A percentile compares a stretch with the other conserved stretches of the same genome.
Conservation (phyloP, 1,139 yeast genomes). For the Protomyces inundatus region DNA sequence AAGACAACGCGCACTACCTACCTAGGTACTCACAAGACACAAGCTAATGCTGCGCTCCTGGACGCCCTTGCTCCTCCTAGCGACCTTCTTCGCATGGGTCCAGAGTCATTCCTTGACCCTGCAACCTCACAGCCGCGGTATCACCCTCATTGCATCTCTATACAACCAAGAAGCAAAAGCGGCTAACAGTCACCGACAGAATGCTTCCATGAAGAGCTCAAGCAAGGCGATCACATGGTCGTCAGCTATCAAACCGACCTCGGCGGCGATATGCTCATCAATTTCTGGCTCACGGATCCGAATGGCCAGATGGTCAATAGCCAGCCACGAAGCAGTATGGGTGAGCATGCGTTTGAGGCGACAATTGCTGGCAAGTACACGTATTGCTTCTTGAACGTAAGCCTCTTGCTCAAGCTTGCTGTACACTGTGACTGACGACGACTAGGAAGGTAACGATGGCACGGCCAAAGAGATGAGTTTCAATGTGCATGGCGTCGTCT, state of each 20-base stretch:
- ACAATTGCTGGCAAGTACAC: conserved; percentile 65
- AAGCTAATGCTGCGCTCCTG: no score
- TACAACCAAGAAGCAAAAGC: conserved; percentile 51
- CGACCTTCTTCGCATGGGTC: conserved; percentile 32
- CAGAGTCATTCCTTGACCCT: conserved; percentile 50
- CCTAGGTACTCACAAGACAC: not conserved
- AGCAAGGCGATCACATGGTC: conserved; percentile 78
- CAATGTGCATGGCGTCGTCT: conserved; percentile 89
- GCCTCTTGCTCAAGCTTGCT: not conserved
- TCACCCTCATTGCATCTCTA: conserved; percentile 3
- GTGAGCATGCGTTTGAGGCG: conserved; percentile 68
- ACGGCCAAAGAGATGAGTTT: conserved; percentile 83
- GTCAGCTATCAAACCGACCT: conserved; percentile 92
- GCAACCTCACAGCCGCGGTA: conserved; percentile 29
- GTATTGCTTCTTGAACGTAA: conserved; percentile 83
- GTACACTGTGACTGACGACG: not conserved
- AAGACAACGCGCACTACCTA: not conserved
- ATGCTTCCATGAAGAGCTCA: conserved; percentile 81
- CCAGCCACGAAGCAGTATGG: conserved; percentile 62
- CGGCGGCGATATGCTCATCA: conserved; percentile 44
- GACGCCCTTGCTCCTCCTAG: no score
- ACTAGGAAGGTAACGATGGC: conserved; percentile 44
- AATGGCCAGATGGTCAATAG: conserved; percentile 48
- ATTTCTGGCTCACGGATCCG: conserved; percentile 64
- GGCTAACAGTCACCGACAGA: conserved; percentile 52